These are phyloP conservation scores for Platanthera zijinensis DNA, from an alignment of 106 monocot genomes.

Conservation along the genomic window DNA sequence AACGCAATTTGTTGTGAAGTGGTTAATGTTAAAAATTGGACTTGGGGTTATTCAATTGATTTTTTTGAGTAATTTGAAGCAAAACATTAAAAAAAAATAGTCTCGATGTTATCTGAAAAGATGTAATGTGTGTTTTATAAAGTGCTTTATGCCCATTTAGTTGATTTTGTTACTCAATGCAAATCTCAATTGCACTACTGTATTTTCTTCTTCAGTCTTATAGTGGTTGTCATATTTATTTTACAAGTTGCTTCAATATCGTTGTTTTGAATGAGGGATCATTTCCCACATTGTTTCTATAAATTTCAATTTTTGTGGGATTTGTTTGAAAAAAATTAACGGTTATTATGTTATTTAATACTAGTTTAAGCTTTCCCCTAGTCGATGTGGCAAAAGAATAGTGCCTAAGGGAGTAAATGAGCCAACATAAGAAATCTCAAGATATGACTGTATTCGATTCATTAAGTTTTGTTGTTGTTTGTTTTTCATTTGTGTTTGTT, in stretches of 20 bases:
- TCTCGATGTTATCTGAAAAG: background rate
- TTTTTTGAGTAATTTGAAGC: background rate
- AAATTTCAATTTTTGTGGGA: no score
- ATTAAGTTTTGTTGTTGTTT: no score
- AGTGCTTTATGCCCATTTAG: background rate
- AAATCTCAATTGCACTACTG: background rate
- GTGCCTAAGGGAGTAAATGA: no score
- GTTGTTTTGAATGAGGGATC: no score
- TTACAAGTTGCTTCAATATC: background rate
- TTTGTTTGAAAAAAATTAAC: no score
- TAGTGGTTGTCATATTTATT: background rate
- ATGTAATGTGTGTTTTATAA: background rate
- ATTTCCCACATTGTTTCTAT: no score
- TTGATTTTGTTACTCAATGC: background rate
- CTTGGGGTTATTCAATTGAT: background rate
- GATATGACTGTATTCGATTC: no score
- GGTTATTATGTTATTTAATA: no score
- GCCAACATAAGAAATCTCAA: no score
- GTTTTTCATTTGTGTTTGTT: no score
- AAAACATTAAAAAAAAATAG: background rate
- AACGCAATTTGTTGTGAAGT: background rate
- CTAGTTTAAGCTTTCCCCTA: no score
- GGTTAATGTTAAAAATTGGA: background rate
- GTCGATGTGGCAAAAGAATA: no score
- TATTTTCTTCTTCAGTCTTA: background rate